phyloP scores from a whole-genome alignment of 306 rosid genomes.

The Boehmeria nivea region DNA sequence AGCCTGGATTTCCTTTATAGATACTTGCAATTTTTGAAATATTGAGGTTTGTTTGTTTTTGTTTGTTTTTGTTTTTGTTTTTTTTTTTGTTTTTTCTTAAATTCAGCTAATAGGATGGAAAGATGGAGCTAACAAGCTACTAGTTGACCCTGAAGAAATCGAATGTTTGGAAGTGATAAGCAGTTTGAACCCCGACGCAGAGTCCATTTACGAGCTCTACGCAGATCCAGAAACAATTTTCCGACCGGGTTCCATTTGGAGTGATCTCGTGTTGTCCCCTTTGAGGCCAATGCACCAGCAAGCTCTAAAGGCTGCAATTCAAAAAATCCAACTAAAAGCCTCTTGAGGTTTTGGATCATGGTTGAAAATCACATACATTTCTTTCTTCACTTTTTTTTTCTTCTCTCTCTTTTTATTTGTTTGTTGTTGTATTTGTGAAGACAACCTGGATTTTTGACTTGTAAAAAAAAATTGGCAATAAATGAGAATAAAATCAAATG shows the following conservation, averaged over 20 bases:
- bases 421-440: too few species aligned
- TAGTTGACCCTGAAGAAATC: conserved; percentile 51
- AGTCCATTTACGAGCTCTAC: conserved; percentile 64
- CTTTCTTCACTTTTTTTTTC: too few species aligned
- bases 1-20: too few species aligned
- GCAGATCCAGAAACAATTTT: conserved; percentile 28
- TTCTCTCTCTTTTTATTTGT: too few species aligned
- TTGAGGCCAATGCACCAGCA: conserved; percentile 44
- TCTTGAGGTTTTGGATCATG: not conserved
- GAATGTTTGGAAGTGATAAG: conserved; percentile 37
- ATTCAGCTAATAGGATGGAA: conserved; percentile 77
- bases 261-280: conserved; percentile 43
- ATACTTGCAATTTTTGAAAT: too few species aligned
- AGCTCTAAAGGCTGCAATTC: conserved; percentile 42
- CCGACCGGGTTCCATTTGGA: conserved; percentile 59
- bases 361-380: too few species aligned
- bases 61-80: too few species aligned
- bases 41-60: too few species aligned
- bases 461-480: too few species aligned
- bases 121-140: conserved; percentile 46
- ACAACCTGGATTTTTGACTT: too few species aligned
- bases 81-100: not conserved
- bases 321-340: conserved; percentile 37
- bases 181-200: conserved; percentile 59
- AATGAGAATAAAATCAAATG: too few species aligned